phyloP scores from a whole-genome alignment of 2,329 filamentous ascomycete genomes.

The Bipolaris bicolor region DNA sequence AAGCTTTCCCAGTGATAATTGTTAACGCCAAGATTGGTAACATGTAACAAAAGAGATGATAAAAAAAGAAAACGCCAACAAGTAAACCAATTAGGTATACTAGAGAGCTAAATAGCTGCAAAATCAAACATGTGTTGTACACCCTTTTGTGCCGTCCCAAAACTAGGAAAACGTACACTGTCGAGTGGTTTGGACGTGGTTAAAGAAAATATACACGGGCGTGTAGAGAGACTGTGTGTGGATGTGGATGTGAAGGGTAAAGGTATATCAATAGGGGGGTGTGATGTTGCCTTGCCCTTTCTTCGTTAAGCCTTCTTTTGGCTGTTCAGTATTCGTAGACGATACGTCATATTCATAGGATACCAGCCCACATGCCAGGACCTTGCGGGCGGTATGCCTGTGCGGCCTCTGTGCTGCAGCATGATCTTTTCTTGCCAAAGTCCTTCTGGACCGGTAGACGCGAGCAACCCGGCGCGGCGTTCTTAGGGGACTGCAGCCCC shows the following conservation, averaged over 20 bases:
- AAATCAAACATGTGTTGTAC: constrained; percentile 17
- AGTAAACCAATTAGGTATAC: constrained; percentile 21
- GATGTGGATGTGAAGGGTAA: constrained; percentile 6
- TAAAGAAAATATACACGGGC: constrained; percentile 29
- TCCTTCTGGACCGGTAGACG: constrained; percentile 54
- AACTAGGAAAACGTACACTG: constrained; percentile 18
- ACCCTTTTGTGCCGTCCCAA: constrained; percentile 1
- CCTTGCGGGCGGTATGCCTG: constrained; percentile 60
- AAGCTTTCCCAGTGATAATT: constrained; percentile 4
- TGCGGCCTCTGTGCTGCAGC: constrained; percentile 67
- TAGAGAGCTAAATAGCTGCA: constrained; percentile 11
- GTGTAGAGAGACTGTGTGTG: constrained; percentile 20
- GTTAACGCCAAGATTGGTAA: constrained; percentile 14
- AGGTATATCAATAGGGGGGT: constrained; percentile 5
- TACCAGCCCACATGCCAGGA: constrained; percentile 71
- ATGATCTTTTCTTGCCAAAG: constrained; percentile 67
- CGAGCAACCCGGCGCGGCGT: constrained; percentile 48
- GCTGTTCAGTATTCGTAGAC: constrained; percentile 16
- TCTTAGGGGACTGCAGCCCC: constrained; percentile 49
- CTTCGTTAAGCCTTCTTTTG: constrained; percentile 28
- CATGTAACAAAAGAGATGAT: constrained; percentile 5
- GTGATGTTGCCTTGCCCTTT: constrained; percentile 22
- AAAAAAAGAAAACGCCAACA: constrained; percentile 16
- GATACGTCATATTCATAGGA: constrained; percentile 52
- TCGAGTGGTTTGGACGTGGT: constrained; percentile 13